phyloP scores from a whole-genome alignment of 805 yeast genomes.

The Saturnispora galanensis region DNA sequence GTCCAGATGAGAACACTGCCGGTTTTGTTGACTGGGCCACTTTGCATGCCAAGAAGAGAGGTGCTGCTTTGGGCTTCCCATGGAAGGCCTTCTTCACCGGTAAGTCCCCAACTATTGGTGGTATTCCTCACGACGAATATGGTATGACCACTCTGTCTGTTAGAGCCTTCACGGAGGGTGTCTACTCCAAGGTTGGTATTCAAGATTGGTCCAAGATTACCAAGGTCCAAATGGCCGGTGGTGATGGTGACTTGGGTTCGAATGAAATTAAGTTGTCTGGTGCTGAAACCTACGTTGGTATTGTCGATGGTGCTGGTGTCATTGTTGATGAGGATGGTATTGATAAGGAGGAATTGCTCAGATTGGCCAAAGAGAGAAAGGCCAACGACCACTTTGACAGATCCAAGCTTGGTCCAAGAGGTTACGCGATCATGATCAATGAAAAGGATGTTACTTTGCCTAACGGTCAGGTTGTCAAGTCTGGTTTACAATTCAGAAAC shows the following conservation, averaged over 20 bases:
- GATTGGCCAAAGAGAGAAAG: conserved; percentile 68
- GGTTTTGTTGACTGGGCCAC: conserved; percentile 97
- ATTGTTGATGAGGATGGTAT: conserved; percentile 86
- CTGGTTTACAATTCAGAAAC: conserved; percentile 87
- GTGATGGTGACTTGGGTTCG: conserved; percentile 96
- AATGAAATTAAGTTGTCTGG: conserved; percentile 85
- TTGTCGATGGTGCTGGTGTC: conserved; percentile 95
- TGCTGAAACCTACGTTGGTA: conserved; percentile 73
- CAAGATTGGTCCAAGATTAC: conserved; percentile 44
- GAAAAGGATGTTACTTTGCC: conserved; percentile 75
- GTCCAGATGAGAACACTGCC: conserved; percentile 99
- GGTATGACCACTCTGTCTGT: conserved; percentile 97
- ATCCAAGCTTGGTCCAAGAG: conserved; percentile 57
- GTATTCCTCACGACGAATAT: conserved; percentile 95
- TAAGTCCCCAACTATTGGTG: conserved; percentile 83
- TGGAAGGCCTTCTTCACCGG: conserved; percentile 99
- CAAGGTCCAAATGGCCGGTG: conserved; percentile 97
- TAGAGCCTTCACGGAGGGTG: conserved; percentile 79
- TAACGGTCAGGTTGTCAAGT: conserved; percentile 60
- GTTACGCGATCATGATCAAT: conserved; percentile 78
- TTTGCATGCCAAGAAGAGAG: conserved; percentile 79
- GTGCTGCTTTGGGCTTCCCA: conserved; percentile 67
- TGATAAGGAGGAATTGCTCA: conserved; percentile 64
- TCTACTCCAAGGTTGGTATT: conserved; percentile 68
- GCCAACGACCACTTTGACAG: conserved; percentile 65